Base-by-base conservation (phyloP, 2,329 filamentous ascomycete species). In the Stemphylium lycopersici region DNA sequence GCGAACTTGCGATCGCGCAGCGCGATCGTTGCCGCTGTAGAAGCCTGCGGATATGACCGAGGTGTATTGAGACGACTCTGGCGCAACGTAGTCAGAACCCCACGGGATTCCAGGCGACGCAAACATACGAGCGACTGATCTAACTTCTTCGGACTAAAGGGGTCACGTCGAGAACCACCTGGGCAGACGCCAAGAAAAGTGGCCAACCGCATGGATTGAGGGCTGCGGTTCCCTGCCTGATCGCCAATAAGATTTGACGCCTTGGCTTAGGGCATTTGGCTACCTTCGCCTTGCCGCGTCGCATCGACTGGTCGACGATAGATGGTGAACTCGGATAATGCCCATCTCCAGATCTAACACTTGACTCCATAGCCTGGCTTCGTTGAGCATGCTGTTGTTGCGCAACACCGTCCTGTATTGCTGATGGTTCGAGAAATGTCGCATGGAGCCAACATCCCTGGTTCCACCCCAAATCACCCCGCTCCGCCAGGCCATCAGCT, bases 61-160 rank as follows among this genome's bases (percentile, higher is more conserved):
- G 36, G 41, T 55, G 34, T 37, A 15, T 48, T 37, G 39, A 41
- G 46, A 39, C 51, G 45, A 43, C 51, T 40, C 33, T 34, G 11
- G 20, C 20, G 39, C 38, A 26, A 41, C 22, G 45, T 20, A 34
- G 26, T 41, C 40, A 43, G 29, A 43, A 26, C 42, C 42, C 42
- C 32, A 34, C 42, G 42, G 20, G 18, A 45, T 45, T 34, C 6
- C 42, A 36, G 13, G 34, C 12, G 41, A 29, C 29, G 18, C 13
- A 32, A 24, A 24, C 42, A 45, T 45, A 18, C 12, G 15, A 36
- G 8, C 20, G 26, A 45, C 24, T 33, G 16, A 34, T 33, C 44
- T 47, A 47, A 39, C 39, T 36, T 11, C 11, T 34, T 29, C 18
- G 10, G 29, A 11, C 15, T 38, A 20, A 36, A 37, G 24, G 32